Evolutionary conservation across 2,329 filamentous ascomycete genomes (phyloP), one percentile per base, ranked within the genome.

Genomic region (Plectosphaerella sp.): DNA sequence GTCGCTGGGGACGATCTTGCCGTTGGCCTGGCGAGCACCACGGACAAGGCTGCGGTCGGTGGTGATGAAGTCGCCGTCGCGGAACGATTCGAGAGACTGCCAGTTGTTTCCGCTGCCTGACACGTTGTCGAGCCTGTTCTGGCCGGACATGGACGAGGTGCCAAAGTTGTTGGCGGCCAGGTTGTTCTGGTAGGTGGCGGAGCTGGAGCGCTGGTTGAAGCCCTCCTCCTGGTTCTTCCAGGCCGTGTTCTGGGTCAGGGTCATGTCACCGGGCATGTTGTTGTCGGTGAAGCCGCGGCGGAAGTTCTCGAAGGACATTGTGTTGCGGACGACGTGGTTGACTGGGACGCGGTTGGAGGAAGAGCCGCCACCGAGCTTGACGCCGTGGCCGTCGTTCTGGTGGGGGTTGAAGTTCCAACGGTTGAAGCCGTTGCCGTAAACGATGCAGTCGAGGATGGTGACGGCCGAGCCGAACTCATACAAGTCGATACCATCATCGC

Each of bases 281-380:
- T 76, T 77, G 46, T 76, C 73, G 11, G 70, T 75, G 61, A 76
- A 76, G 1, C 74, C 74, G 51, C 74, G 73, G 22, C 65, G 66
- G 1, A 64, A 63, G 55, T 76, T 76, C 46, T 62, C 57, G 55
- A 75, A 76, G 6, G 74, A 67, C n/a, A 75, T 73, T 56, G 62
- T 70, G 63, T 76, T 76, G 39, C 63, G 64, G 48, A 76, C 58
- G 36, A 73, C 63, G 54, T 75, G 74, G 59, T 72, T 65, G 0
- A 71, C 72, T 0, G 72, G 61, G 6, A 62, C 65, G 37, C 67
- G 65, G 48, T 65, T 64, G 10, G 61, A 67, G 3, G 63, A 63
- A 48, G 68, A 63, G 47, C 62, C 64, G 37, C 69, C 67, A 24
- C 72, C 71, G 9, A 77, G 69, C 61, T 77, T 75, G 68, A 76